Conservation (phyloP, 228 moss, liverwort and hornwort species). For the Sphagnum fallax region DNA sequence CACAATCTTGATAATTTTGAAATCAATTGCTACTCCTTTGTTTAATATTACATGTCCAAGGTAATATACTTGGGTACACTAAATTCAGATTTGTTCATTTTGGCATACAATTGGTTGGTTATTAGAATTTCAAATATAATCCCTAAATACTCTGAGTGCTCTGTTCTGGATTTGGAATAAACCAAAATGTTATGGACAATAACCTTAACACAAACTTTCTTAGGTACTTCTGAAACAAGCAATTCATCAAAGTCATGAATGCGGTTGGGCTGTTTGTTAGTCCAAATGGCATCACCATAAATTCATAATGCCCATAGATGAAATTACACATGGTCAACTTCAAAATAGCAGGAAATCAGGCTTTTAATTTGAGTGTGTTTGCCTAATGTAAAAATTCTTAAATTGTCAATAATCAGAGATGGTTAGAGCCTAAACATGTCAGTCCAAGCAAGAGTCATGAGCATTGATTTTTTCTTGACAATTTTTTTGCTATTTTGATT, state of each 20-base stretch:
- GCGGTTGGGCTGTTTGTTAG: neutral
- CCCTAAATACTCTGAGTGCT: neutral
- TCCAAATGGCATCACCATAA: slow-evolving; percentile 2
- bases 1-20: neutral
- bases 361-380: too few relatives aligned
- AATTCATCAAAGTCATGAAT: neutral
- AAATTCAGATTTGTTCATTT: too few relatives aligned
- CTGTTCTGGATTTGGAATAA: neutral
- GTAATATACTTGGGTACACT: too few relatives aligned
- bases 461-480: too few relatives aligned
- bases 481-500: too few relatives aligned
- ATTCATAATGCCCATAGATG: neutral
- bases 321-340: too few relatives aligned
- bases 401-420: too few relatives aligned
- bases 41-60: neutral
- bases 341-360: too few relatives aligned
- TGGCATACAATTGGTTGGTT: neutral
- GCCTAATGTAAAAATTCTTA: too few relatives aligned
- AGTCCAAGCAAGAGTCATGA: too few relatives aligned
- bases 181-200: neutral
- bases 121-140: neutral
- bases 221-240: neutral
- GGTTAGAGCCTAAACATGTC: too few relatives aligned
- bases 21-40: neutral
- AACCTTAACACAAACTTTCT: neutral